Base-by-base conservation (phyloP, 805 yeast species). In the Peterozyma toletana region DNA sequence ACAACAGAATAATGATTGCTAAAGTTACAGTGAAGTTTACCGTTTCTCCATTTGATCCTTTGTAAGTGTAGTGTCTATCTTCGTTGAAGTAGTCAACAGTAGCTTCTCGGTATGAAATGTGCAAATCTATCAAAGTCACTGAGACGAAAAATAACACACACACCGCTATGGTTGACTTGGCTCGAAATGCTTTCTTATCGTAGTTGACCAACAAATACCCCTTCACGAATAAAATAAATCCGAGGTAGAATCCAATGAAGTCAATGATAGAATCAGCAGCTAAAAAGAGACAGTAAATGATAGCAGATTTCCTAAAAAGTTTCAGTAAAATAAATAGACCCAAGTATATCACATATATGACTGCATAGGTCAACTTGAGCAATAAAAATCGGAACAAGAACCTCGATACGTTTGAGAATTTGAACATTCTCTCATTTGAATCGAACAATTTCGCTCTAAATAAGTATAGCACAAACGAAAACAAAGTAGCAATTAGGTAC, bases 391-490 rank as follows among this genome's bases (percentile, higher is more conserved):
- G 16, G 38, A 13, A 31, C 11, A 44, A 14, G 2, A 44, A 37
- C 17, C 43, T 39, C 5, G 46, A 40, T 3, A 44, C 38, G 15
- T 39, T 39, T 10, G 46, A 44, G 21, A 44, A 37, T n/a, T 44
- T 44, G 27, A 21, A 21, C 7, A 21, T 21, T 7, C 27, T 4
- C 27, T 21, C 27, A 21, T 21, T 21, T 15, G 11, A 7, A 5
- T 35, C 13, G 3, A 33, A 17, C 21, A 39, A 33, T 37, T 17
- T 41, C 4, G 27, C 6, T 29, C 43, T 40, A 15, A 30, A 30
- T 13, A 37, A 5, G 21, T 44, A 44, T 7, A 10, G 34, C 9
- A 44, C 18, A 37, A 44, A 33, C 21, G 33, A n/a, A 5, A 40
- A 7, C 3, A 33, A 11, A 4, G 35, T 38, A 40, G 39, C 33